phyloP scores from a whole-genome alignment of 805 yeast genomes.

The Metschnikowia henanensis region DNA sequence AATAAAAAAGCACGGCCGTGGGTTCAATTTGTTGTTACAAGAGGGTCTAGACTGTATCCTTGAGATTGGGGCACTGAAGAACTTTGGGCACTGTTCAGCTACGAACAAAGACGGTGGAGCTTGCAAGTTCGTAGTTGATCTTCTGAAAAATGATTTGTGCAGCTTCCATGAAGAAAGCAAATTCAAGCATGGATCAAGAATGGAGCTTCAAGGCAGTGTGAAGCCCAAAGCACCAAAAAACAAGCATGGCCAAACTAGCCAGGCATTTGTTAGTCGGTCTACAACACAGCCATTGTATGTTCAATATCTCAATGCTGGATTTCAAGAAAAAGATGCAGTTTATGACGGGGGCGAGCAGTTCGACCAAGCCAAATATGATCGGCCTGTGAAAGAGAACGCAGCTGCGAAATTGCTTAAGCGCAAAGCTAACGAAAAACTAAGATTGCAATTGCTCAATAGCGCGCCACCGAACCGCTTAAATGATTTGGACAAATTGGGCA shows the following conservation, averaged over 20 bases:
- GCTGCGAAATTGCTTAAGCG: slow-evolving; percentile 19
- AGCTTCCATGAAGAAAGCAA: slow-evolving; percentile 67
- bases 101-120: slow-evolving; percentile 44
- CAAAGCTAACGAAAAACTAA: slow-evolving; percentile 18
- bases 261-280: slow-evolving; percentile 18
- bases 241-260: slow-evolving; percentile 25
- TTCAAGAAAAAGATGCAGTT: slow-evolving; percentile 15
- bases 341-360: slow-evolving; percentile 20
- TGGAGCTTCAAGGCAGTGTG: slow-evolving; percentile 70
- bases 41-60: slow-evolving; percentile 52
- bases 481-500: slow-evolving; percentile 18
- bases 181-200: slow-evolving; percentile 53
- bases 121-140: slow-evolving; percentile 66
- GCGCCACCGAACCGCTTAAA: slow-evolving; percentile 15
- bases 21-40: slow-evolving; percentile 57
- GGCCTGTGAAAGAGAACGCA: slow-evolving; percentile 17
- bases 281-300: slow-evolving; percentile 27
- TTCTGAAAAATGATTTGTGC: slow-evolving; percentile 55
- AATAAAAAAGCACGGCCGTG: slow-evolving; percentile 35
- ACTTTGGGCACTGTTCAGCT: slow-evolving; percentile 68
- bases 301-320: slow-evolving; percentile 16
- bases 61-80: slow-evolving; percentile 71
- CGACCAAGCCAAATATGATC: slow-evolving; percentile 19
- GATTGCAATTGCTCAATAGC: slow-evolving; percentile 12
- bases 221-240: slow-evolving; percentile 57